Evolutionary conservation across 345 rosid genomes (phyloP), one percentile per base, ranked within the genome.

Genomic region (Eucalyptus erythrocorys): DNA sequence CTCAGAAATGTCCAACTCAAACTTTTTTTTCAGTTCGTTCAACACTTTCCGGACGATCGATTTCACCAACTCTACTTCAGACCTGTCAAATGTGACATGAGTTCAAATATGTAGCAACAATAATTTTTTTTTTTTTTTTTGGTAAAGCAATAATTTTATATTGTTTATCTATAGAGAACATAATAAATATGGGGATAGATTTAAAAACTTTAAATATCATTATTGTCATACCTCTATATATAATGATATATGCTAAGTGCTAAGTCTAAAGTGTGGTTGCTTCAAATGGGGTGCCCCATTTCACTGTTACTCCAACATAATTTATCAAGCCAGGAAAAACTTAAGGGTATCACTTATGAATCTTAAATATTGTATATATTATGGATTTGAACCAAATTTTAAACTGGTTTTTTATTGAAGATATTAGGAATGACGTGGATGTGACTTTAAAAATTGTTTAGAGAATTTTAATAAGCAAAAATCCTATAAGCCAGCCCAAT

Each of bases 291-390:
- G 1, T 24, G n/a, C 66, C n/a, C 64, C n/a, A 3, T 26, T 26
- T 2, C n/a, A 57, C 4, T 12, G 0, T 59, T 59, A 26, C 15
- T 59, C 6, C 1, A 0, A 59, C 4, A 59, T 59, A 59, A 59
- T 59, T 26, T 27, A 26, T 59, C 0, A 59, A 59, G 1, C 0
- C 0, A 27, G 6, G 0, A 27, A 0, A 27, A 26, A 0, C 32
- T 59, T 59, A 32, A 27, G 32, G 15, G 0, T 0, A 59, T 24
- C 27, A 9, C 30, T 55, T 55, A 24, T 5, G 1, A 59, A 59
- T 0, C 0, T 59, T 59, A 0, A 59, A 27, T 27, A 12, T 3
- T 0, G 66, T 11, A 12, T 5, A 59, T 27, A 3, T 12, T 59
- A 1, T 59, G 66, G 3, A 59, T 59, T 59, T 26, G 7, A 27